phyloP scores from a whole-genome alignment of 2,329 filamentous ascomycete species.

The Paraconiothyrium sp. region DNA sequence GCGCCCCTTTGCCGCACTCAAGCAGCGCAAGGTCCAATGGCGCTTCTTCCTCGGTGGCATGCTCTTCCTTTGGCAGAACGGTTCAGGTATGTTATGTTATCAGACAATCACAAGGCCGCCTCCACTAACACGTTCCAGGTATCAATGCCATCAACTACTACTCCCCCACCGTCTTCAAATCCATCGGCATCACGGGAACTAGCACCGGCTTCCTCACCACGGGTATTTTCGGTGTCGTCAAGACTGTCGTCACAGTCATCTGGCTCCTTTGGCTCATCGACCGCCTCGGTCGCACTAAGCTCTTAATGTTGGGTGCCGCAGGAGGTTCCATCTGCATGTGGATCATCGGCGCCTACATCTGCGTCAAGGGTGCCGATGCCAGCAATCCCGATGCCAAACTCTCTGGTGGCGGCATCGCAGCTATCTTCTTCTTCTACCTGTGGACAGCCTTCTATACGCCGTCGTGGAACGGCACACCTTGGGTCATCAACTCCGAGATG shows the following conservation, averaged over 20 bases:
- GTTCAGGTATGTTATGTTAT: slow-evolving; percentile 65
- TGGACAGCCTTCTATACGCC: slow-evolving; percentile 78
- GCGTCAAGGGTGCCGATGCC: slow-evolving; percentile 56
- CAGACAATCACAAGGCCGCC: too few relatives aligned
- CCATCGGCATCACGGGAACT: slow-evolving; percentile 68
- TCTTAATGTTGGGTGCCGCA: slow-evolving; percentile 71
- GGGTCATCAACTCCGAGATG: slow-evolving; percentile 79
- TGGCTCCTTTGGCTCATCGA: slow-evolving; percentile 77
- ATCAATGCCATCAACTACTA: slow-evolving; percentile 69
- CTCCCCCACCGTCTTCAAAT: slow-evolving; percentile 74
- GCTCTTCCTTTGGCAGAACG: slow-evolving; percentile 83
- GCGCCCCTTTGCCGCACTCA: slow-evolving; percentile 57
- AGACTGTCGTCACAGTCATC: slow-evolving; percentile 72
- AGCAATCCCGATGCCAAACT: slow-evolving; percentile 42
- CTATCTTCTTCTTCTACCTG: slow-evolving; percentile 77
- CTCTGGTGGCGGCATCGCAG: slow-evolving; percentile 64
- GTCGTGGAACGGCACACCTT: slow-evolving; percentile 76
- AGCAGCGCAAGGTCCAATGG: slow-evolving; percentile 67
- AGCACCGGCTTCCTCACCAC: slow-evolving; percentile 72
- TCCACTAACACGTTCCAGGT: neutral
- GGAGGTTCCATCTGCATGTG: slow-evolving; percentile 72
- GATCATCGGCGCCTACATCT: slow-evolving; percentile 71
- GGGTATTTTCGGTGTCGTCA: slow-evolving; percentile 80
- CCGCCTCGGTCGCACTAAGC: slow-evolving; percentile 67
- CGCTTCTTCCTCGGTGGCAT: slow-evolving; percentile 77